Percentiles rank a stretch among this genome's conserved stretches.
phyloP scores from a whole-genome alignment of 2,329 filamentous ascomycete genomes.

The Scleromitrula shiraiana region DNA sequence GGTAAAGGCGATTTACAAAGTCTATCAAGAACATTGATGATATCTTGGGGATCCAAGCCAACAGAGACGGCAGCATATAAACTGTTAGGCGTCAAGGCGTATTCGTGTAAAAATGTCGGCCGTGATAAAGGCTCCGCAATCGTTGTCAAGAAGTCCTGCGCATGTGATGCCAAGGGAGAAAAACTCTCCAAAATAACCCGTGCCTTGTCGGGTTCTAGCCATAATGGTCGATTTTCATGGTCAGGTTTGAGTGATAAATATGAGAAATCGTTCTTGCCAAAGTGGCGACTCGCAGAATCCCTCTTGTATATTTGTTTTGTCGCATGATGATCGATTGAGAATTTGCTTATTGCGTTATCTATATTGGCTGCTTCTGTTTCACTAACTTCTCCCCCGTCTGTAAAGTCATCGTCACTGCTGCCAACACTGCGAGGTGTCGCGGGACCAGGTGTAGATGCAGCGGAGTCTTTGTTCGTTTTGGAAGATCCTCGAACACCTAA shows the following conservation, averaged over 20 bases:
- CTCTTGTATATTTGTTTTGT: constrained; percentile 13
- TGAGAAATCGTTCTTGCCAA: constrained; percentile 56
- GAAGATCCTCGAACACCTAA: constrained; percentile 38
- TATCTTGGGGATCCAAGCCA: constrained; percentile 81
- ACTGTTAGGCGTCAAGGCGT: constrained; percentile 83
- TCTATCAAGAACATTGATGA: constrained; percentile 78
- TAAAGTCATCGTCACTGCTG: constrained; percentile 41
- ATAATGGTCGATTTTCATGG: constrained; percentile 81
- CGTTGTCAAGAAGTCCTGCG: constrained; percentile 90
- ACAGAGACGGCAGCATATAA: constrained; percentile 93
- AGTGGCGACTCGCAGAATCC: constrained; percentile 30
- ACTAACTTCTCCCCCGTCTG: constrained; percentile 33
- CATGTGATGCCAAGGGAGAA: constrained; percentile 75
- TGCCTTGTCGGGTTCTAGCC: constrained; percentile 83
- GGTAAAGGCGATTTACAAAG: constrained; percentile 86
- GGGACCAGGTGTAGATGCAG: constrained; percentile 52
- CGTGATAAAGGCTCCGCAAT: constrained; percentile 90
- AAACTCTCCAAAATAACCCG: constrained; percentile 93
- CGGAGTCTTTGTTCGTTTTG: constrained; percentile 50
- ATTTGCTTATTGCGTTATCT: constrained; percentile 51
- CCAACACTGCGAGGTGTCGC: constrained; percentile 51
- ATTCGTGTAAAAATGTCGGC: constrained; percentile 88
- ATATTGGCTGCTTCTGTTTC: constrained; percentile 46
- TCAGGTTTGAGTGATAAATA: constrained; percentile 78
- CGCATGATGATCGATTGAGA: constrained; percentile 35